Evolutionary conservation across 2,329 filamentous ascomycete species (phyloP), one percentile per base, ranked within the genome.

Genomic region (Fragosphaeria purpurea): DNA sequence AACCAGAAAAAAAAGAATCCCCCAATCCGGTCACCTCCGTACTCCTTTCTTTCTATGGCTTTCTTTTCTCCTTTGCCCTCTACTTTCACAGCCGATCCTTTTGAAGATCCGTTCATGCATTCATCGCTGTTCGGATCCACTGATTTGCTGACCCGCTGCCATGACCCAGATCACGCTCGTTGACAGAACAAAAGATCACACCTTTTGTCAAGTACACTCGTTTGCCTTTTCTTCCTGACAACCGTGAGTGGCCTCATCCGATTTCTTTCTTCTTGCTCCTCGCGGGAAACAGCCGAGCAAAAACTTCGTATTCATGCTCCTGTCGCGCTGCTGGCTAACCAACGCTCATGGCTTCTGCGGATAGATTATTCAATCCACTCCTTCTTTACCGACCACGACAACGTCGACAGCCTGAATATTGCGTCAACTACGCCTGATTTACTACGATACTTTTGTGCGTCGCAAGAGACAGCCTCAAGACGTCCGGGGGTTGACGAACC

Each of bases 121-220:
- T 50, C 46, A 7, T 7, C 35, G 11, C 11, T 37, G 7, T 37
- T 47, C 33, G 31, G 42, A 45, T 45, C 46, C 49, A 47, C 48
- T 53, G 51, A 52, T 38, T 50, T 42, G 51, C 60, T 61, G 54
- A 59, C 56, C 46, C 50, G 53, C 40, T 34, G 42, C 46, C 41
- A 35, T 35, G 40, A 33, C 44, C 50, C 52, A 63, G 61, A 64
- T 55, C 59, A 73, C 74, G 63, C 67, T 77, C 72, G 61, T 78
- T 77, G 71, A 73, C 68, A 54, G 43, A 69, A 58, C 30, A 47
- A 22, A 22, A 22, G 22, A 22, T 22, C 22, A 50, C 12, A 53
- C 59, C 63, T 60, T 63, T 65, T 70, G 74, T 79, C 76, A 78
- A 76, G 70, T 77, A 76, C 76, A 76, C 69, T 80, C 77, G 70